Percentiles rank a stretch among this genome's conserved stretches.
These are phyloP conservation scores for Microbotryum silenes-acaulis DNA, from an alignment of 1,284 basidiomycete genomes.

Conservation along the genomic window DNA sequence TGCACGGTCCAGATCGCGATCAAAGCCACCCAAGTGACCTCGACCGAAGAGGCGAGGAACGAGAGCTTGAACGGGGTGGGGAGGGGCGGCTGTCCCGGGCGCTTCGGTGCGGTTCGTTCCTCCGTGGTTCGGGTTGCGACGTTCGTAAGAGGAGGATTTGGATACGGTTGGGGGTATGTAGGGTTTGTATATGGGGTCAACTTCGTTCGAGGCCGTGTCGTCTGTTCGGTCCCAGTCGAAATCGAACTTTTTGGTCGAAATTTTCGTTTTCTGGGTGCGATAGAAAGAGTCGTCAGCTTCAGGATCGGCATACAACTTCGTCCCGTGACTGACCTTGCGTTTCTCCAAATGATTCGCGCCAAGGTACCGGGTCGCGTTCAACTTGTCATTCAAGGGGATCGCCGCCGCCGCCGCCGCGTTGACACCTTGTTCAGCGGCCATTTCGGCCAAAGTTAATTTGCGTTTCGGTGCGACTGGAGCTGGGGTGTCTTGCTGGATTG, in stretches of 20 bases:
- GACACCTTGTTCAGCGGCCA: slow-evolving; percentile 10
- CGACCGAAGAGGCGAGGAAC: slow-evolving; percentile 14
- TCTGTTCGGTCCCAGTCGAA: slow-evolving; percentile 97
- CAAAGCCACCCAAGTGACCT: slow-evolving; percentile 31
- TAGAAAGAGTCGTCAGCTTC: not conserved
- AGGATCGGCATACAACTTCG: not conserved
- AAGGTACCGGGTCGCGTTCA: slow-evolving; percentile 56
- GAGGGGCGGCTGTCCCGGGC: not conserved
- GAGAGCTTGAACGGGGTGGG: no score
- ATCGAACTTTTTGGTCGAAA: slow-evolving; percentile 91
- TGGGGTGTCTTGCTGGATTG: slow-evolving; percentile 37
- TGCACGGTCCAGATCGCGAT: slow-evolving; percentile 25
- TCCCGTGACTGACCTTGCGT: slow-evolving; percentile 23
- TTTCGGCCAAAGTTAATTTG: slow-evolving; percentile 28
- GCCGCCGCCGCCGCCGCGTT: not conserved
- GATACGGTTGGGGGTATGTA: slow-evolving; percentile 6
- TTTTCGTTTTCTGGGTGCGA: slow-evolving; percentile 71
- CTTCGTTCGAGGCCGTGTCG: slow-evolving; percentile 58
- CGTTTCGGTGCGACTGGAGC: slow-evolving; percentile 2
- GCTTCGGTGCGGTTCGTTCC: not conserved
- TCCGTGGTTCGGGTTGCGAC: not conserved
- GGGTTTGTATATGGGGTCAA: slow-evolving; percentile 36
- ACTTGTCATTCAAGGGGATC: slow-evolving; percentile 15
- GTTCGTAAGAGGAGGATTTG: not conserved
- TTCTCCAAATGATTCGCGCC: slow-evolving; percentile 60